A percentile compares a stretch with the other conserved stretches of the same genome.
Conservation (phyloP, 495 filamentous ascomycete species). For the Penicillium crystallinum region DNA sequence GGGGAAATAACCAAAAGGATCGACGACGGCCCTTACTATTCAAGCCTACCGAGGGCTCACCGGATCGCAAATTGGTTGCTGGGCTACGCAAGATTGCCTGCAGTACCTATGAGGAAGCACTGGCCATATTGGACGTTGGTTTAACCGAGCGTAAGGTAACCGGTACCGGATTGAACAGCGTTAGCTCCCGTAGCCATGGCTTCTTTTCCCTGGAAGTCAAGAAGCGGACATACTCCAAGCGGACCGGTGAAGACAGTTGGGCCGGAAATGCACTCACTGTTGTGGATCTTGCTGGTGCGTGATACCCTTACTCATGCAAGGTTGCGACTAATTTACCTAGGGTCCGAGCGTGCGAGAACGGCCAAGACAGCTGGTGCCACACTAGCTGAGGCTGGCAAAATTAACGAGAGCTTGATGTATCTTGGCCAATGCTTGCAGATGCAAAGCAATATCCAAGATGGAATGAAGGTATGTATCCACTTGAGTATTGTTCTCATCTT, state of each 20-base stretch:
- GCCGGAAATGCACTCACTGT: conserved; percentile 77
- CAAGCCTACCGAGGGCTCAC: conserved; percentile 78
- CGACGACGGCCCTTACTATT: conserved; percentile 74
- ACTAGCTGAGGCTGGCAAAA: conserved; percentile 91
- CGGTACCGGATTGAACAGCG: conserved; percentile 83
- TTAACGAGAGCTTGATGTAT: conserved; percentile 97
- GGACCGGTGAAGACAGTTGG: conserved; percentile 58
- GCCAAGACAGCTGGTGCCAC: conserved; percentile 92
- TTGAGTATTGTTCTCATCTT: conserved; percentile 10
- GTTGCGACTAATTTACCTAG: conserved; percentile 27
- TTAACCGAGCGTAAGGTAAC: conserved; percentile 82
- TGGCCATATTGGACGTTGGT: conserved; percentile 87
- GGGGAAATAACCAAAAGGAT: conserved; percentile 54
- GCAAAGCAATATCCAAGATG: conserved; percentile 73
- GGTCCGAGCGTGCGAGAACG: conserved; percentile 85
- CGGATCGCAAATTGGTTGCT: conserved; percentile 85
- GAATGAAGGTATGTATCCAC: conserved; percentile 73
- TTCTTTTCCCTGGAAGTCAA: conserved; percentile 97
- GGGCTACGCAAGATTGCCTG: conserved; percentile 89
- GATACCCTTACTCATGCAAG: background rate
- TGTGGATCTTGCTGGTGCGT: conserved; percentile 81
- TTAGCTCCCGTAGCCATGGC: conserved; percentile 86
- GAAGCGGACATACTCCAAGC: conserved; percentile 57
- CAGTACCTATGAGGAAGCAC: conserved; percentile 74
- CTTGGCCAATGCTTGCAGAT: conserved; percentile 95